These are phyloP conservation scores for Syzygium oleosum DNA, from an alignment of 345 rosid genomes.

Conservation along the genomic window DNA sequence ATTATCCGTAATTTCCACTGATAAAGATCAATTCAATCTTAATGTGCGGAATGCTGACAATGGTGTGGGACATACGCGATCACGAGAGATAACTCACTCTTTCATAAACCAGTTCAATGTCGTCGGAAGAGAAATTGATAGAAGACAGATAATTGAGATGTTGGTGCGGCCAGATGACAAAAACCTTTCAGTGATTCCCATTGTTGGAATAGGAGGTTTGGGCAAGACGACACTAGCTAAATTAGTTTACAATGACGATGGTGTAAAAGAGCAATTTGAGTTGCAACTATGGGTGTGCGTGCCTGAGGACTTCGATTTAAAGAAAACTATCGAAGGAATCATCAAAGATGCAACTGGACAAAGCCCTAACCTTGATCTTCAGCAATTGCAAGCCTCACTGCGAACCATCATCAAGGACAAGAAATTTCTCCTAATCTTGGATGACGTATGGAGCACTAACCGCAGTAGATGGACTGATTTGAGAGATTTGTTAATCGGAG, in stretches of 20 bases:
- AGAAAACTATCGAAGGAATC: background rate
- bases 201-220: background rate
- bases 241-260: background rate
- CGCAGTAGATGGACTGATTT: background rate
- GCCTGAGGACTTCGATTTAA: background rate
- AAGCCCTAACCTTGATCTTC: background rate
- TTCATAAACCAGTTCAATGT: background rate
- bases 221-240: background rate
- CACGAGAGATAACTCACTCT: background rate
- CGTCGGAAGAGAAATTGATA: fast-evolving
- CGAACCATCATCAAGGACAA: background rate
- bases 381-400: background rate
- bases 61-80: background rate
- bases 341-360: background rate
- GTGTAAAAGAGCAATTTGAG: background rate
- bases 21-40: background rate
- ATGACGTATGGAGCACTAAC: background rate
- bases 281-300: background rate
- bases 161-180: background rate
- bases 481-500: background rate
- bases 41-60: fast-evolving
- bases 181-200: background rate
- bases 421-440: background rate
- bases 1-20: background rate
- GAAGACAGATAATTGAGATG: background rate